phyloP scores from a whole-genome alignment of 495 filamentous ascomycete species.

The Penicillium longicatenatum region DNA sequence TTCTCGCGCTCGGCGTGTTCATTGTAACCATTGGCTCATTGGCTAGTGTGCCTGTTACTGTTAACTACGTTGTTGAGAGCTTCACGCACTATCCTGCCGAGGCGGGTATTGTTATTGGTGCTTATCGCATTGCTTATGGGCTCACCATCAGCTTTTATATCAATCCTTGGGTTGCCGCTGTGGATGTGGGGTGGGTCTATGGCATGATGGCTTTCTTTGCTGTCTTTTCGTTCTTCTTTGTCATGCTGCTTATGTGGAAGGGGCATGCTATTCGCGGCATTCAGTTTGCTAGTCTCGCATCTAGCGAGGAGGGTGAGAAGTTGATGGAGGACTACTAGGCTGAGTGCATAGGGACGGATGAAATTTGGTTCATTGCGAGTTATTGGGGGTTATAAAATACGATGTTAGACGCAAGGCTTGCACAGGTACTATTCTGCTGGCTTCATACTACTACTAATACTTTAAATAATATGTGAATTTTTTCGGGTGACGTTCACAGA shows the following conservation, averaged over 20 bases:
- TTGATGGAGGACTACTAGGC: neutral
- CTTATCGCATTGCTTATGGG: constrained; percentile 46
- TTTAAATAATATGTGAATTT: no score
- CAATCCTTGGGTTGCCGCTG: constrained; percentile 44
- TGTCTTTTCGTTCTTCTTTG: constrained; percentile 39
- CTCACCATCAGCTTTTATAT: constrained; percentile 52
- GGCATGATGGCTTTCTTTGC: constrained; percentile 54
- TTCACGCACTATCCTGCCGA: constrained; percentile 46
- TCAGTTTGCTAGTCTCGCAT: constrained; percentile 27
- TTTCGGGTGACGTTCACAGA: no score
- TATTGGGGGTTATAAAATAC: no score
- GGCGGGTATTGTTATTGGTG: constrained; percentile 41
- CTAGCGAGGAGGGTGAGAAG: constrained; percentile 30
- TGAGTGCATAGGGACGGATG: no score
- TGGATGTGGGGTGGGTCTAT: constrained; percentile 53
- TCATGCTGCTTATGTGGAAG: constrained; percentile 36
- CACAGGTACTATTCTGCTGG: no score
- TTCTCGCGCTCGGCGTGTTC: constrained; percentile 47
- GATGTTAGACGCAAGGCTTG: no score
- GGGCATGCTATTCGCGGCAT: constrained; percentile 28
- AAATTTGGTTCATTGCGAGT: no score
- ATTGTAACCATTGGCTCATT: constrained; percentile 45
- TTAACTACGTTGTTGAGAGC: constrained; percentile 54
- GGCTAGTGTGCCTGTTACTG: constrained; percentile 42
- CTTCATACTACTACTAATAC: no score